Conservation (phyloP, 2,329 filamentous ascomycete species). For the Aureobasidium vineae region DNA sequence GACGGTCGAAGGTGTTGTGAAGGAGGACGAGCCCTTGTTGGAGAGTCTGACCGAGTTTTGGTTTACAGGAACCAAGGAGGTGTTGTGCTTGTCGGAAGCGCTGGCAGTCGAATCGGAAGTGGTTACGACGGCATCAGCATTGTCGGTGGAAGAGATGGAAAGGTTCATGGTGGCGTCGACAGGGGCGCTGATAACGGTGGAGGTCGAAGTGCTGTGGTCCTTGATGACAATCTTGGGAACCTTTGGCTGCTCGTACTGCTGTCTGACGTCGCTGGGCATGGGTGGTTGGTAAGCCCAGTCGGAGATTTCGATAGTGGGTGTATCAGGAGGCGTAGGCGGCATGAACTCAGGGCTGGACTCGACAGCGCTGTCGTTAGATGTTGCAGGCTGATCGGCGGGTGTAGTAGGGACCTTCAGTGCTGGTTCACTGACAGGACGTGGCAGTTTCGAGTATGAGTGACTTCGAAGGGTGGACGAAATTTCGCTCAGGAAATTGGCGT, state of each 20-base stretch:
- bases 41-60: neutral
- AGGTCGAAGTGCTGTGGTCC: constrained; percentile 9
- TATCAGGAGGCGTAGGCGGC: constrained; percentile 22
- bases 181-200: constrained; percentile 11
- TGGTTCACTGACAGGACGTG: constrained; percentile 14
- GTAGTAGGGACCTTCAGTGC: neutral
- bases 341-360: constrained; percentile 15
- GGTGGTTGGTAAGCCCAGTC: constrained; percentile 12
- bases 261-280: constrained; percentile 13
- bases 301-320: constrained; percentile 5
- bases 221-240: constrained; percentile 19
- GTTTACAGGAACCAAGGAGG: neutral
- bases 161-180: neutral
- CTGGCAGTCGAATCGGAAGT: neutral
- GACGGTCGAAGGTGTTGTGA: neutral
- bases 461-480: constrained; percentile 11
- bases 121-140: neutral
- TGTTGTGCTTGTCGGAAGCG: neutral
- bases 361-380: neutral
- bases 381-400: neutral
- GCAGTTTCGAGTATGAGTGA: constrained; percentile 12
- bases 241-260: constrained; percentile 9
- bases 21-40: neutral
- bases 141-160: neutral
- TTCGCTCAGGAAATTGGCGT: constrained; percentile 5